phyloP scores from a whole-genome alignment of 495 filamentous ascomycete species.

The Cercophora samala region DNA sequence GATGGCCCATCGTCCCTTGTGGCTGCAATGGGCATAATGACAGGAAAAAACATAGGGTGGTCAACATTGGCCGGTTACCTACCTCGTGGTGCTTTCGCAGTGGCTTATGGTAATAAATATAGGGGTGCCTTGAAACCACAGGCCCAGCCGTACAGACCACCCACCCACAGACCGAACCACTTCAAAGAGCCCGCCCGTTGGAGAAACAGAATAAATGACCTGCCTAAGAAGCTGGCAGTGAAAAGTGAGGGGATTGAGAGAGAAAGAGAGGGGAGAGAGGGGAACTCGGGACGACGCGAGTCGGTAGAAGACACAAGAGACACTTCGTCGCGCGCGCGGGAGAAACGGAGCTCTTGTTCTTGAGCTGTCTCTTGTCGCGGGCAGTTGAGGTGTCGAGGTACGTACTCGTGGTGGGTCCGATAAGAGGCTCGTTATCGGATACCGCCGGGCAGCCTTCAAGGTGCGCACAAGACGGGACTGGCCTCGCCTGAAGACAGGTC shows the following conservation, averaged over 20 bases:
- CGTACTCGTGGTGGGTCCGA: not conserved
- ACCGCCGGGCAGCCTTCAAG: constrained; percentile 13
- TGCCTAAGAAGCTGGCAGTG: too few species aligned
- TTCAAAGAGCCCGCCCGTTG: not conserved
- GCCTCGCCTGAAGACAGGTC: too few species aligned
- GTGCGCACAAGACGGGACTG: not conserved
- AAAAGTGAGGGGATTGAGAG: not conserved
- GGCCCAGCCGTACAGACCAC: constrained; percentile 7
- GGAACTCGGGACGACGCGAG: not conserved
- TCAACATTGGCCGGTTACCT: constrained; percentile 6
- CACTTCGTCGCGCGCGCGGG: not conserved
- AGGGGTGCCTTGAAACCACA: constrained; percentile 19
- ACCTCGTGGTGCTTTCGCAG: constrained; percentile 19
- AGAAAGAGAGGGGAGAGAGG: too few species aligned
- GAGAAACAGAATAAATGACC: too few species aligned
- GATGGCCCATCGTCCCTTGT: not conserved
- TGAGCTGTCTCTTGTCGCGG: too few species aligned
- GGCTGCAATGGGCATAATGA: constrained; percentile 8
- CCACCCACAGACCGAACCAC: not conserved
- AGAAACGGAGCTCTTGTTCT: not conserved
- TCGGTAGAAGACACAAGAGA: not conserved
- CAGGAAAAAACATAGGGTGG: constrained; percentile 1
- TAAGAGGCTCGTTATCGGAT: not conserved
- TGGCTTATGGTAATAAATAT: not conserved
- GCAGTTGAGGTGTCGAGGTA: not conserved